These are phyloP conservation scores for Glebionis coronaria DNA, from an alignment of 129 eudicot genomes.

Conservation along the genomic window DNA sequence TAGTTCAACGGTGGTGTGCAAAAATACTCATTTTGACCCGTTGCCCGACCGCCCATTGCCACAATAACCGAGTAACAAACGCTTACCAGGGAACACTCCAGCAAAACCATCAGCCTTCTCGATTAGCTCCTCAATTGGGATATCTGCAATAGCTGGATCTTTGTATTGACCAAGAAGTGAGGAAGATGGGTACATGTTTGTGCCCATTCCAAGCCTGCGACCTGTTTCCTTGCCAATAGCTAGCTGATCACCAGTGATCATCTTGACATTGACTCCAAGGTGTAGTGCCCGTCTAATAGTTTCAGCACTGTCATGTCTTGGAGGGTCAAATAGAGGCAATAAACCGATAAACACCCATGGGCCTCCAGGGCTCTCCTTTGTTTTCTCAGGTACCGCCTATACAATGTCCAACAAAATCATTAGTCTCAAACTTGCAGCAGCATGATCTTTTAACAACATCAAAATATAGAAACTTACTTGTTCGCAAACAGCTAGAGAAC, in stretches of 20 bases:
- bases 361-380: conserved; percentile 70
- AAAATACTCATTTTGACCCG: not conserved
- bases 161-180: conserved; percentile 85
- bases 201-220: conserved; percentile 89
- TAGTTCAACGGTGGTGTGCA: not conserved
- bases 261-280: conserved; percentile 93
- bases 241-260: conserved; percentile 95
- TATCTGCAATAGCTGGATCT: conserved; percentile 50
- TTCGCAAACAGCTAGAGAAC: conserved; percentile 66
- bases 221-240: conserved; percentile 98
- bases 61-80: not conserved
- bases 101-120: conserved; percentile 97
- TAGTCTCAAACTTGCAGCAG: not conserved
- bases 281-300: conserved; percentile 77
- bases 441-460: not conserved
- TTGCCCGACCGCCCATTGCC: not conserved
- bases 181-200: conserved; percentile 93
- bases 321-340: conserved; percentile 90
- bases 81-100: conserved; percentile 83
- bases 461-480: conserved; percentile 41
- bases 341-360: conserved; percentile 79
- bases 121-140: conserved; percentile 82
- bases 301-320: conserved; percentile 95
- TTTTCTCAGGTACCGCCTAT: conserved; percentile 80
- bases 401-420: not conserved